Base-by-base conservation (phyloP, 495 filamentous ascomycete genomes). In the Achaetomiella virescens region DNA sequence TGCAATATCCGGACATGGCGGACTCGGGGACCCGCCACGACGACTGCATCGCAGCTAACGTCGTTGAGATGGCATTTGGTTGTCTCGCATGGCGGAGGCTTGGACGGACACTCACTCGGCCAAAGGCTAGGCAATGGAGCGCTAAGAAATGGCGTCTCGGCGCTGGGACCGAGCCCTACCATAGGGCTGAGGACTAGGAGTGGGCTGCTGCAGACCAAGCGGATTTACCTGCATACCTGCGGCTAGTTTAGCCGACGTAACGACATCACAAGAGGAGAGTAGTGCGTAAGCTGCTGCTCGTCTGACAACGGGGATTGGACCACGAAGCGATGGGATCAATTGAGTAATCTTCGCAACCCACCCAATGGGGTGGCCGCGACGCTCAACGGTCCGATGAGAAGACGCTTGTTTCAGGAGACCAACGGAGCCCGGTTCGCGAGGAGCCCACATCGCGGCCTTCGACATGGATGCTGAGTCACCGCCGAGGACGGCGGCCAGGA, bases 111-210 rank as follows among this genome's bases (percentile, higher is more conserved):
- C n/a, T n/a, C n/a, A n/a, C n/a, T n/a, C n/a, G n/a, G n/a, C n/a
- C n/a, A n/a, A n/a, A n/a, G n/a, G n/a, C n/a, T 31, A 9, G 27
- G 12, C 36, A 38, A 4, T 15, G 36, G 36, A 38, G 36, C 27
- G 17, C 7, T 36, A 48, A 9, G 17, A 7, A 40, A 48, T 22
- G 14, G 6, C 14, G 42, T 15, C 52, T 54, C 21, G 51, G 51
- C 40, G 29, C 21, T 50, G 14, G 5, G 15, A 14, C 21, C 8
- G n/a, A 54, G 55, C 49, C 49, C 48, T 48, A 42, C 41, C 49
- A 48, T 54, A 58, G 36, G 56, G 56, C 56, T 52, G 48, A 57
- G 38, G 49, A 46, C 6, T 6, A 24, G 2, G 33, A 27, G 50
- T n/a, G 22, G 24, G n/a, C n/a, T n/a, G 17, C 44, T 42, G 36